A percentile compares a stretch with the other conserved stretches of the same genome.
Evolutionary conservation across 371 early-diverging fungal species (phyloP).

Genomic region (Aphelidium insulamus): DNA sequence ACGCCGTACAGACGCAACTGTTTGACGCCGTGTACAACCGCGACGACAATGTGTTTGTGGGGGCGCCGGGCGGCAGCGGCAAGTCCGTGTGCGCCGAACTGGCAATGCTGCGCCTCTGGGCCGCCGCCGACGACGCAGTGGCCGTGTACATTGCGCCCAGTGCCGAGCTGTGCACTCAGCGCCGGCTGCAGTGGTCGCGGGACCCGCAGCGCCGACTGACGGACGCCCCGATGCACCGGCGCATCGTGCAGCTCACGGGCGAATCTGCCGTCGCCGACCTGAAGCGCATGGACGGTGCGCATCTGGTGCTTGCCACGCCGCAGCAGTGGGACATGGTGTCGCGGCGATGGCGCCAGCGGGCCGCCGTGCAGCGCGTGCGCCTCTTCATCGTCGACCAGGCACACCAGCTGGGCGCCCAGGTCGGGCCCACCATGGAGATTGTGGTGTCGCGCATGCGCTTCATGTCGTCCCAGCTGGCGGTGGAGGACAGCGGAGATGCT

Average conservation of each 20-base stretch:
- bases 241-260: constrained; percentile 79
- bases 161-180: constrained; percentile 74
- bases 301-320: constrained; percentile 87
- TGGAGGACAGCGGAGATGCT: constrained; percentile 5
- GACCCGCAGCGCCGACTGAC: constrained; percentile 55
- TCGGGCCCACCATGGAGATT: constrained; percentile 74
- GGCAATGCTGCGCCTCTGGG: constrained; percentile 71
- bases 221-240: constrained; percentile 27
- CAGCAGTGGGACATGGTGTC: constrained; percentile 95
- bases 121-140: constrained; percentile 7
- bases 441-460: constrained; percentile 80
- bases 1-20: constrained; percentile 90
- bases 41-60: constrained; percentile 81
- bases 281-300: constrained; percentile 59
- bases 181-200: constrained; percentile 71
- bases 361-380: constrained; percentile 65
- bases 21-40: constrained; percentile 75
- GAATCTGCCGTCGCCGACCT: constrained; percentile 80
- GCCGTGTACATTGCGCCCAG: constrained; percentile 7
- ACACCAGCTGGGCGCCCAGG: constrained; percentile 26
- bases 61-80: constrained; percentile 91
- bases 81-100: constrained; percentile 94
- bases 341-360: constrained; percentile 79
- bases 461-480: constrained; percentile 59
- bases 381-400: constrained; percentile 91